Evolutionary conservation across 768 basidiomycete genomes (phyloP), one percentile per base, ranked within the genome.

Genomic region (Leccinum imitatum): DNA sequence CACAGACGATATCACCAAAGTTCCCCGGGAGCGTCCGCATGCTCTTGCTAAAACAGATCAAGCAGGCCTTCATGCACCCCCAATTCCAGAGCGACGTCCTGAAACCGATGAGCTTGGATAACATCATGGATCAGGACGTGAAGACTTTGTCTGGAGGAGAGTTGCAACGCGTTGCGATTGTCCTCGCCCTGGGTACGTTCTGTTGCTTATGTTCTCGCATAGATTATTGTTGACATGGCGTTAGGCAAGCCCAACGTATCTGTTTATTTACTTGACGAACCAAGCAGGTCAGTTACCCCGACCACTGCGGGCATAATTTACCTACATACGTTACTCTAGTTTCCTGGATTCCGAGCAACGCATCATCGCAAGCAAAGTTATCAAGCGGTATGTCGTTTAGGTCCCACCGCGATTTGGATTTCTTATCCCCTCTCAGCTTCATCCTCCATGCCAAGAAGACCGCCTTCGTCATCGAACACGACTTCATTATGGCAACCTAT

Each of bases 401-500:
- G 14, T 27, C 4, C 2, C 8, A n/a, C n/a, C 33, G 15, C 62
- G 48, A 31, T 23, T 15, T 13, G 52, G 19, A 19, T 25, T 33
- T 47, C 56, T 60, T 35, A 71, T 55, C 23, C 0, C 31, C 21
- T 10, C 46, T 8, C 58, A 90, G 90, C 52, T 98, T 96, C 77
- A 93, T 99, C 69, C 86, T 98, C 31, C 91, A 97, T 70, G 85
- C 94, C 14, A 97, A 97, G 81, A 95, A 95, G 79, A 98, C 95
- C 1, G 97, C 97, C 0, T 98, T 99, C 74, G 84, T 99, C 68
- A 98, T 99, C 70, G 97, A 99, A 83, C 97, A 99, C 86, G 96
- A 98, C 80, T 98, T 99, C 76, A 97, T 98, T 79, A 98, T 98
- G 96, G 95, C 96, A 4, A 98, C 96, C 2, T 98, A 99, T 76